phyloP scores from a whole-genome alignment of 176 grass and related monocot genomes.

The Pharus latifolius region DNA sequence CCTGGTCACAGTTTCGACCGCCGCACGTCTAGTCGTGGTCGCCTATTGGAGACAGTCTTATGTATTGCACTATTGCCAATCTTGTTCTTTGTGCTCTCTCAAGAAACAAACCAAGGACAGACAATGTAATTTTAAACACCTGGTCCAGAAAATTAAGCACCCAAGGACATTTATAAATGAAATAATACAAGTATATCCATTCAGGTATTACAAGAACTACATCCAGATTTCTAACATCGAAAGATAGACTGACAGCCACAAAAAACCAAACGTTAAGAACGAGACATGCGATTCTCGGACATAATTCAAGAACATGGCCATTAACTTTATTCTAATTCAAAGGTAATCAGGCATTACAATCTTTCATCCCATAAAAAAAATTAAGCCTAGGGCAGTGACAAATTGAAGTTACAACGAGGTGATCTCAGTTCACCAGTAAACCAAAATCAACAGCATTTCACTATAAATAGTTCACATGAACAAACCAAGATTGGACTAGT shows the following conservation, averaged over 20 bases:
- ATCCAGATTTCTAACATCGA: too few relatives aligned
- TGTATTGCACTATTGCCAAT: too few relatives aligned
- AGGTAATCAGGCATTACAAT: slow-evolving; percentile 18
- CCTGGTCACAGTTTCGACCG: too few relatives aligned
- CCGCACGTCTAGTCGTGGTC: too few relatives aligned
- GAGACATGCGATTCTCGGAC: not conserved
- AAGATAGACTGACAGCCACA: too few relatives aligned
- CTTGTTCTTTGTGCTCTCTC: not conserved
- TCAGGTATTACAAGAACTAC: too few relatives aligned
- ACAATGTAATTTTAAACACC: not conserved
- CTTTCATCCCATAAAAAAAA: not conserved
- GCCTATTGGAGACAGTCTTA: too few relatives aligned
- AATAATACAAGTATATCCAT: too few relatives aligned
- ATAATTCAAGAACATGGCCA: not conserved
- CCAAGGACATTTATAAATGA: not conserved
- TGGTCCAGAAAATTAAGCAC: not conserved
- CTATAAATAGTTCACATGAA: slow-evolving; percentile 8
- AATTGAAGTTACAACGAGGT: slow-evolving; percentile 15
- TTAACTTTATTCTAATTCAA: slow-evolving; percentile 32
- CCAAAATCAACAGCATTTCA: slow-evolving; percentile 14
- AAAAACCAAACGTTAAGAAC: not conserved
- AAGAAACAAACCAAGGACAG: not conserved
- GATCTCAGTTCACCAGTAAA: slow-evolving; percentile 17
- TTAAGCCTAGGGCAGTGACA: not conserved
- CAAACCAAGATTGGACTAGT: not conserved